Evolutionary conservation across 345 rosid species (phyloP), one percentile per base, ranked within the genome.

Genomic region (Eutrema japonicum): DNA sequence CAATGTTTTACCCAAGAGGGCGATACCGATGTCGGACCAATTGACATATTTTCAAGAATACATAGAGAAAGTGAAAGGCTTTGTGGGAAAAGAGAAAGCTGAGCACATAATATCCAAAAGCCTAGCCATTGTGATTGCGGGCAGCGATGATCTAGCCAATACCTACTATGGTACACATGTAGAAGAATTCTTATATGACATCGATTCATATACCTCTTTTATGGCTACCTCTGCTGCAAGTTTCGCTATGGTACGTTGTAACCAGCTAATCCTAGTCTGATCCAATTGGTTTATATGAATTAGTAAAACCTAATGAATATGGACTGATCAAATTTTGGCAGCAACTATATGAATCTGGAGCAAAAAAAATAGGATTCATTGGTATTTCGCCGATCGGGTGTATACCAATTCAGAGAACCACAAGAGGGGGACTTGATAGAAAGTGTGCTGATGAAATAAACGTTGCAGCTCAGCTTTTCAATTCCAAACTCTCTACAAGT

Each of bases 81-180:
- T 49, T 7, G 76, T 77, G 6, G 96, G 92, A 38, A 82, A 86
- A 80, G 78, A 83, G 45, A 78, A 55, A 70, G 68, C 88, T 10
- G 72, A 75, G 3, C 41, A 67, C 49, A 77, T 83, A 52, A 8
- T 87, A 57, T 73, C 76, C n/a, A 82, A 79, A 8, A 69, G 84
- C 65, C 1, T 87, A 30, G 80, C 75, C 65, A 5, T 84, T 2
- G 78, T 84, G 35, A 73, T 80, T 13, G 71, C 83, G 1, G 85
- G 92, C 14, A 87, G 86, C 68, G 77, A 87, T 16, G 96, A 89
- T 84, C 77, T 89, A 10, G 96, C 84, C 12, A 82, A 79, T 64
- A 84, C 81, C 2, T 89, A 85, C 65, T 87, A 81, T 55, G 36
- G 29, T 3, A 46, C 64, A 45, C 66, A 64, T 62, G 3, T 22